These are phyloP conservation scores for Inosperma sp. DNA, from an alignment of 768 basidiomycete genomes.

Conservation along the genomic window DNA sequence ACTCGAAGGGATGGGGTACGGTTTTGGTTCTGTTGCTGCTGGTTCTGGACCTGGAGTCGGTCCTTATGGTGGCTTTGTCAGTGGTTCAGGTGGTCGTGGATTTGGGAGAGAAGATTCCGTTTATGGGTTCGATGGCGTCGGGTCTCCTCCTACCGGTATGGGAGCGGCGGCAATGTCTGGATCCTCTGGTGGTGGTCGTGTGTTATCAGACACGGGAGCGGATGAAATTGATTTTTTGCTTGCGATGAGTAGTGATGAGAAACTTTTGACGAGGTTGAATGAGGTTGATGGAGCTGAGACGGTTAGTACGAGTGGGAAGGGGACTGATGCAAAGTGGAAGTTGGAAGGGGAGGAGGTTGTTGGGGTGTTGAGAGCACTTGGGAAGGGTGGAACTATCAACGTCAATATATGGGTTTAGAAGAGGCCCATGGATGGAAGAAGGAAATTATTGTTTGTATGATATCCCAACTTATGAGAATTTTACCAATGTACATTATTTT, in stretches of 20 bases:
- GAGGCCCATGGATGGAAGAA: neutral
- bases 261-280: constrained; percentile 67
- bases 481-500: no score
- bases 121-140: constrained; percentile 15
- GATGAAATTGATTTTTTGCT: constrained; percentile 55
- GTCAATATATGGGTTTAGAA: constrained; percentile 5
- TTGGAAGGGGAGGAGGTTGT: constrained; percentile 34
- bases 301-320: constrained; percentile 61
- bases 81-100: no score
- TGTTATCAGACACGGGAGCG: constrained; percentile 18
- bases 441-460: no score
- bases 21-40: neutral
- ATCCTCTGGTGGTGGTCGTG: constrained; percentile 23
- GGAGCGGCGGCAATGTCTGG: no score
- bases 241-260: constrained; percentile 72
- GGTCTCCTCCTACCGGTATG: no score
- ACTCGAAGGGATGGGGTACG: constrained; percentile 1
- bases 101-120: neutral
- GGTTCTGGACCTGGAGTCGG: neutral
- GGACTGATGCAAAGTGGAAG: constrained; percentile 78
- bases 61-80: no score
- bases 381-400: neutral
- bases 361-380: constrained; percentile 23
- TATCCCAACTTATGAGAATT: no score
- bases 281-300: constrained; percentile 72